These are phyloP conservation scores for Roridomyces roridus DNA, from an alignment of 768 basidiomycete species.

Conservation along the genomic window DNA sequence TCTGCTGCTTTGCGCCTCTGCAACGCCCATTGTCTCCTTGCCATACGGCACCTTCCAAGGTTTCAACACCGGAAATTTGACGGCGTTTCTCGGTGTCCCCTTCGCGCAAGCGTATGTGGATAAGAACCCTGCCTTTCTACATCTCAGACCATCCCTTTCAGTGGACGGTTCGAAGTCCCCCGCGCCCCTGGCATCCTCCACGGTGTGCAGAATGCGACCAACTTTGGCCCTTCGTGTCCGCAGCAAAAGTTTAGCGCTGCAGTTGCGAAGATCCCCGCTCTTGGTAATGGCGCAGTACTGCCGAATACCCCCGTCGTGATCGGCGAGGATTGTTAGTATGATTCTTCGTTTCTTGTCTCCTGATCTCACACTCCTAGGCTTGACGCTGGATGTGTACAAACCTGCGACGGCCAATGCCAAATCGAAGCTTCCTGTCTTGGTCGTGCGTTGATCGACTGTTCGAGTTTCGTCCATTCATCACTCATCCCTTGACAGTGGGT, in stretches of 20 bases:
- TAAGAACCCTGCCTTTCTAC: no score
- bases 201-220: background rate
- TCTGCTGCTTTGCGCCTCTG: no score
- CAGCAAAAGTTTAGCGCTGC: background rate
- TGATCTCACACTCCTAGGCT: background rate
- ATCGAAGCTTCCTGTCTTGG: conserved; percentile 6
- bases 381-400: background rate
- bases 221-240: background rate
- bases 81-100: conserved; percentile 1
- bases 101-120: conserved; percentile 3
- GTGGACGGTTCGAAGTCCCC: background rate
- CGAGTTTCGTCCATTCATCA: no score
- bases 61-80: background rate
- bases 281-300: background rate
- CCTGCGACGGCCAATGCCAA: background rate
- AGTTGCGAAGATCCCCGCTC: background rate
- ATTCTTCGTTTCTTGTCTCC: background rate
- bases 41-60: conserved; percentile 4
- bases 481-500: conserved; percentile 32
- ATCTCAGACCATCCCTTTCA: no score
- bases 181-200: background rate
- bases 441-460: background rate
- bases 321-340: background rate
- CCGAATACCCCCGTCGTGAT: no score
- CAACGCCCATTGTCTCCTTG: background rate